Percentiles rank a stretch among this genome's conserved stretches.
Conservation (phyloP, 2,329 filamentous ascomycete species). For the Hypoxylon sp. region DNA sequence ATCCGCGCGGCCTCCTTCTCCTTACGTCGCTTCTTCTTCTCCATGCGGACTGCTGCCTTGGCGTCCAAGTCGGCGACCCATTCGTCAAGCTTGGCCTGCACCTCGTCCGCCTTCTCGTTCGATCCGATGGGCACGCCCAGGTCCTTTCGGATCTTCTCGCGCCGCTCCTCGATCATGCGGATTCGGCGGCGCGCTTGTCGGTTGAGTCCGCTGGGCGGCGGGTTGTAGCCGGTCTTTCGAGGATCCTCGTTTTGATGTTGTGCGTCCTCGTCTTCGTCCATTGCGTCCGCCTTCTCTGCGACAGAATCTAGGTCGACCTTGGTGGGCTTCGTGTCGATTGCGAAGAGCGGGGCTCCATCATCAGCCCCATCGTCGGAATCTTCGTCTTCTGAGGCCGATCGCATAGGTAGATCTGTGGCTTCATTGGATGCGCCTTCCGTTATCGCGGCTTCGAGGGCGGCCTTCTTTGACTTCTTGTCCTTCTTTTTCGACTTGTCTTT, state of each 20-base stretch:
- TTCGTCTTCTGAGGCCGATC: conserved; percentile 5
- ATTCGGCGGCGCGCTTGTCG: conserved; percentile 51
- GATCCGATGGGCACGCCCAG: conserved; percentile 46
- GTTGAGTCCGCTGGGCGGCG: conserved; percentile 46
- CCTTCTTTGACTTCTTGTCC: conserved; percentile 78
- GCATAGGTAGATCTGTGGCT: conserved; percentile 14
- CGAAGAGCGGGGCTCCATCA: conserved; percentile 41
- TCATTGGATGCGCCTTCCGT: conserved; percentile 22
- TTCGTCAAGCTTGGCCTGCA: conserved; percentile 47
- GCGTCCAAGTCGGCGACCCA: conserved; percentile 45
- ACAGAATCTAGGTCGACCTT: conserved; percentile 38
- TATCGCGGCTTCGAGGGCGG: conserved; percentile 11
- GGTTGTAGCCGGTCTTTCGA: neutral
- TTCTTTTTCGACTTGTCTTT: conserved; percentile 80
- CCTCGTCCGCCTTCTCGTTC: conserved; percentile 44
- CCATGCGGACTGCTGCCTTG: conserved; percentile 27
- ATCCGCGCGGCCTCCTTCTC: conserved; percentile 42
- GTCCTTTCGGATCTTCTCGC: conserved; percentile 46
- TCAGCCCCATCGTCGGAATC: conserved; percentile 13
- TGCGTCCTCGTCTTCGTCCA: conserved; percentile 23
- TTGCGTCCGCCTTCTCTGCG: neutral
- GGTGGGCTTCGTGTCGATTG: conserved; percentile 50
- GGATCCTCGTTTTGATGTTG: conserved; percentile 7
- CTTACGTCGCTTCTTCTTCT: conserved; percentile 47
- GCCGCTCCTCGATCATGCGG: conserved; percentile 51